Conservation (phyloP, 257 asterid genomes). For the Gentiana straminea region DNA sequence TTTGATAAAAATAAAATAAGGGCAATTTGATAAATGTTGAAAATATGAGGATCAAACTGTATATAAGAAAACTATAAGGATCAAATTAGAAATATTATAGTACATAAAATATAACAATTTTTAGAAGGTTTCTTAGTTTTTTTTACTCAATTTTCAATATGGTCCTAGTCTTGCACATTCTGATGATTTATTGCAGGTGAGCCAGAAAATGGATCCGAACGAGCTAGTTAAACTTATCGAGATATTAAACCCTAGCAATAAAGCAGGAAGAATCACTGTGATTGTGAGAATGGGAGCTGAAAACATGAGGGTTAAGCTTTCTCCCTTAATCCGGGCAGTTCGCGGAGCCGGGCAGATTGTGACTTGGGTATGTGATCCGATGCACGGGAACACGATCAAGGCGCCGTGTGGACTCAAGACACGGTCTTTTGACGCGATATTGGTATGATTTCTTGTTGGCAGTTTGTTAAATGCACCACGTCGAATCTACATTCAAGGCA, state of each 20-base stretch:
- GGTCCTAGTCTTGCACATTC: too few species aligned
- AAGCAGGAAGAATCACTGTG: constrained; percentile 72
- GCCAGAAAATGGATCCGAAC: constrained; percentile 86
- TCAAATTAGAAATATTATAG: too few species aligned
- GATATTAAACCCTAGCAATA: constrained; percentile 56
- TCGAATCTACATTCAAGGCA: too few species aligned
- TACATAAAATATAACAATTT: too few species aligned
- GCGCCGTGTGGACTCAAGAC: constrained; percentile 90
- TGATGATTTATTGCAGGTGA: constrained; percentile 41
- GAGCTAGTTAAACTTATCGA: constrained; percentile 65
- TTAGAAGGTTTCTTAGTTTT: too few species aligned
- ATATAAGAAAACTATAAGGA: too few species aligned
- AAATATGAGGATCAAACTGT: too few species aligned
- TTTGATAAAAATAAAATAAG: too few species aligned
- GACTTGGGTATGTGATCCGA: constrained; percentile 87
- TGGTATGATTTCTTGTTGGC: constrained; percentile 30
- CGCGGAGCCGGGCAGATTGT: constrained; percentile 73
- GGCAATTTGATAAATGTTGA: too few species aligned
- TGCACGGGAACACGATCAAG: constrained; percentile 85
- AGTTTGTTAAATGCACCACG: too few species aligned
- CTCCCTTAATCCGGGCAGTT: constrained; percentile 73
- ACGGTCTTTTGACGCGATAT: constrained; percentile 72
- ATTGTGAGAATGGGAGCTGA: constrained; percentile 88
- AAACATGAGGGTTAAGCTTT: constrained; percentile 81
- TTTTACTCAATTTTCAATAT: too few species aligned